phyloP scores from a whole-genome alignment of 2,329 filamentous ascomycete species.

The Tolypocladium amazonense region DNA sequence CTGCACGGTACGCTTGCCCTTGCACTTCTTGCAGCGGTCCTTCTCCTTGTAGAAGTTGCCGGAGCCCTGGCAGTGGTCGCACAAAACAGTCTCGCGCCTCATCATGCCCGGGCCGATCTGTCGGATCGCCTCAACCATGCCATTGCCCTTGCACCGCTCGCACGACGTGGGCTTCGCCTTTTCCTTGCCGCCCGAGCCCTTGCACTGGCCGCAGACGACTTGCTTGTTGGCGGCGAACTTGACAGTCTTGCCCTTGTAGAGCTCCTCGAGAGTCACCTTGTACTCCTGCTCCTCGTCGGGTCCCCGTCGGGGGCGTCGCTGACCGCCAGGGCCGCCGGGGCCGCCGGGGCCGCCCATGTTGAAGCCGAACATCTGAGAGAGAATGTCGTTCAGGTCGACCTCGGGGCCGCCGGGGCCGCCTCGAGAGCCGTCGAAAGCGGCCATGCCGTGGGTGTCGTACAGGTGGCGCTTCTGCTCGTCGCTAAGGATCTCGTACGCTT shows the following conservation, averaged over 20 bases:
- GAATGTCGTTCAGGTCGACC: slow-evolving; percentile 82
- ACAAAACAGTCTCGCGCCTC: slow-evolving; percentile 68
- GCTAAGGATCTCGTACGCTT: slow-evolving; percentile 95
- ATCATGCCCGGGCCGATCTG: slow-evolving; percentile 82
- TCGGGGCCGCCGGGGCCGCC: slow-evolving; percentile 57
- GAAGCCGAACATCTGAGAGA: slow-evolving; percentile 86
- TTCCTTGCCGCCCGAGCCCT: slow-evolving; percentile 82
- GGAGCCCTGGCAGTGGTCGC: slow-evolving; percentile 74
- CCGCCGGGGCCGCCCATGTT: slow-evolving; percentile 49
- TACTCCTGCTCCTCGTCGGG: slow-evolving; percentile 84
- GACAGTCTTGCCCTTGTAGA: slow-evolving; percentile 98
- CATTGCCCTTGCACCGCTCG: slow-evolving; percentile 73
- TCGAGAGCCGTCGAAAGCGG: slow-evolving; percentile 74
- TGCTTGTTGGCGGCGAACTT: slow-evolving; percentile 96
- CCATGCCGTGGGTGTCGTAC: slow-evolving; percentile 94
- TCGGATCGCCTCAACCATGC: slow-evolving; percentile 65
- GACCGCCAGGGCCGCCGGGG: slow-evolving; percentile 43
- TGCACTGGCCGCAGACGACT: slow-evolving; percentile 76
- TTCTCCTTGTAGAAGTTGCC: slow-evolving; percentile 88
- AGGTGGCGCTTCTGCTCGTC: slow-evolving; percentile 88
- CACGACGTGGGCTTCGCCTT: slow-evolving; percentile 79
- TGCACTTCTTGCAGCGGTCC: slow-evolving; percentile 98
- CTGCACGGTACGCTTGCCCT: slow-evolving; percentile 76
- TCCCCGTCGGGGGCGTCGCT: slow-evolving; percentile 57
- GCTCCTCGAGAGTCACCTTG: slow-evolving; percentile 80